phyloP scores from a whole-genome alignment of 1,284 basidiomycete genomes.

The Rhodotorula sp. region DNA sequence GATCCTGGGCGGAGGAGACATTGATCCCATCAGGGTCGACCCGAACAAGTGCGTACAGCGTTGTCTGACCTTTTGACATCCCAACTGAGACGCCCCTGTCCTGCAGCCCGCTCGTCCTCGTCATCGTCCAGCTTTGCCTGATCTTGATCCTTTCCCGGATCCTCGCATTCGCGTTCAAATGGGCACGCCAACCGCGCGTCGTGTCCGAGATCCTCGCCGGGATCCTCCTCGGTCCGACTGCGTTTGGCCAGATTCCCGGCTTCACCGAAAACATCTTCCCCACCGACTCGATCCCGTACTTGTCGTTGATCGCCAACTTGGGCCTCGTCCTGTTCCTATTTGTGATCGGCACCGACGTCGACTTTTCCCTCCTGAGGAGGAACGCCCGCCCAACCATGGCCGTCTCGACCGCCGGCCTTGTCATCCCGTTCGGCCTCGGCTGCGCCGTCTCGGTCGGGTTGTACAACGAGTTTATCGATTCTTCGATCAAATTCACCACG shows the following conservation, averaged over 20 bases:
- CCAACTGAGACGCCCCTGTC: background rate
- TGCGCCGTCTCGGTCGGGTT: constrained; percentile 75
- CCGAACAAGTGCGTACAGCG: constrained; percentile 9
- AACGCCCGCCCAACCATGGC: constrained; percentile 44
- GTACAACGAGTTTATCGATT: constrained; percentile 73
- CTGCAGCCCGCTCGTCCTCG: constrained; percentile 37
- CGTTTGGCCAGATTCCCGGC: constrained; percentile 70
- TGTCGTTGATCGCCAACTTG: constrained; percentile 75
- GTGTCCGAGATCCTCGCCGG: constrained; percentile 53
- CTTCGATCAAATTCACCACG: constrained; percentile 63
- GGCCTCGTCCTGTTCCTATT: constrained; percentile 62
- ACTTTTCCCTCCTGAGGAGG: constrained; percentile 63
- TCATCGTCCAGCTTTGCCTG: constrained; percentile 45
- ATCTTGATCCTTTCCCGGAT: constrained; percentile 51
- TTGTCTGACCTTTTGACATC: too few species aligned
- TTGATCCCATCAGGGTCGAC: constrained; percentile 17
- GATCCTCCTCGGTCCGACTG: constrained; percentile 47
- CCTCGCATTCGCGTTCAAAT: constrained; percentile 46
- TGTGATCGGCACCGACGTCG: constrained; percentile 53
- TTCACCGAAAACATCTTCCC: constrained; percentile 86
- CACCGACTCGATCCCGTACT: constrained; percentile 64
- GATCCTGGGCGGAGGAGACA: constrained; percentile 10
- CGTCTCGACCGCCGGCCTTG: constrained; percentile 64
- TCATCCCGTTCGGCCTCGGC: constrained; percentile 79
- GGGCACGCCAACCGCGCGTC: constrained; percentile 49